Evolutionary conservation across 306 rosid species (phyloP), one percentile per base, ranked within the genome.

Genomic region (Boehmeria nivea): DNA sequence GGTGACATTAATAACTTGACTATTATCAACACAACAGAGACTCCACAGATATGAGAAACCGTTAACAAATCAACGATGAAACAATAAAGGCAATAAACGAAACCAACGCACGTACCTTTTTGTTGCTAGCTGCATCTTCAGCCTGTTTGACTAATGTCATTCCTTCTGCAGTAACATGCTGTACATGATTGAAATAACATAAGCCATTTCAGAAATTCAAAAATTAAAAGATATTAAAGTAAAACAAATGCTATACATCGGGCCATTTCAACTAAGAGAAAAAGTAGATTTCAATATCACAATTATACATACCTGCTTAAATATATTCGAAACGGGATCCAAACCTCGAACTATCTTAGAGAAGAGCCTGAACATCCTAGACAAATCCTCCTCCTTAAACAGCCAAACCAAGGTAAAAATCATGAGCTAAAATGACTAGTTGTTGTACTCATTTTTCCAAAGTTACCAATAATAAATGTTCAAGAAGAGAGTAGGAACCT

Each of bases 341-440:
- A 90, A 70, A 18, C 98, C 98, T 12, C 69, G 66, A 64, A 88
- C 88, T 77, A 90, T 84, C 82, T 90, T 90, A 66, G 95, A 86
- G 64, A 86, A 90, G 59, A 90, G 95, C 82, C 98, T 82, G 80
- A 90, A 90, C 98, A 90, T 90, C 70, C 94, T 79, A 65, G 98
- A 84, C 70, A 90, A 71, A 80, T 90, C 98, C 25, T 76, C 91
- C 59, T 80, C 87, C 98, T 90, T 59, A 19, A 65, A 49, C 18
- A 64, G 53, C 33, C 46, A 48, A n/a, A 17, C 43, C 11, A 6
- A 26, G 39, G 12, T 42, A 20, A 7, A n/a, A 7, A 12, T 34
- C 48, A 61, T 46, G 34, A 21, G 28, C 19, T 37, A 66, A 33
- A 38, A 45, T 28, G 3, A 19, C n/a, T 25, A 51, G 34, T 13